Conservation (phyloP, 768 basidiomycete species). For the Lactarius sanguifluus region DNA sequence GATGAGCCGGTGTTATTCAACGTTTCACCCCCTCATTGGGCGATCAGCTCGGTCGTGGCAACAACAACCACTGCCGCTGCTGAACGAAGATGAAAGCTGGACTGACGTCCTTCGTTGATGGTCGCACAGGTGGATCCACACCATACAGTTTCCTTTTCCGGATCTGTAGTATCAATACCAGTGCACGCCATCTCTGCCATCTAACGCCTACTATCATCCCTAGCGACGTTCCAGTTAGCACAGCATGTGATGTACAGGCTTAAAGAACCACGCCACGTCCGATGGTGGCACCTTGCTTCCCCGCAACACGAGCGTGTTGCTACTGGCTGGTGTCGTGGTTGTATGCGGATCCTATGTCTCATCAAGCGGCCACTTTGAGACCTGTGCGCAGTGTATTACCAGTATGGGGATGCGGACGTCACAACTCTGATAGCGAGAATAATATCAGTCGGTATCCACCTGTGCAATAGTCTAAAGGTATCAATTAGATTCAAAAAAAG, state of each 20-base stretch:
- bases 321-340: background rate
- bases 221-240: background rate
- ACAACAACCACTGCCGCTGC: background rate
- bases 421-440: background rate
- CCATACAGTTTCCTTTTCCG: background rate
- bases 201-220: background rate
- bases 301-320: background rate
- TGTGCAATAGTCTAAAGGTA: no score
- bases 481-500: no score
- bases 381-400: background rate
- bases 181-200: background rate
- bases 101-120: background rate
- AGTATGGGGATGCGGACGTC: background rate
- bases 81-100: background rate
- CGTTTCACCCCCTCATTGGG: background rate
- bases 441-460: no score
- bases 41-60: background rate
- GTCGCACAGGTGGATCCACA: background rate
- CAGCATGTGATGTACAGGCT: background rate
- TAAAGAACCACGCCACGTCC: background rate
- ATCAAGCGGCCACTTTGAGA: background rate
- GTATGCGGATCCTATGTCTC: background rate
- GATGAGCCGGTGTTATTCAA: background rate
- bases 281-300: background rate
- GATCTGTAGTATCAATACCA: background rate